Percentiles rank a stretch among this genome's conserved stretches.
Conservation (phyloP, 1,284 basidiomycete genomes). For the Anthracocystis setariae region DNA sequence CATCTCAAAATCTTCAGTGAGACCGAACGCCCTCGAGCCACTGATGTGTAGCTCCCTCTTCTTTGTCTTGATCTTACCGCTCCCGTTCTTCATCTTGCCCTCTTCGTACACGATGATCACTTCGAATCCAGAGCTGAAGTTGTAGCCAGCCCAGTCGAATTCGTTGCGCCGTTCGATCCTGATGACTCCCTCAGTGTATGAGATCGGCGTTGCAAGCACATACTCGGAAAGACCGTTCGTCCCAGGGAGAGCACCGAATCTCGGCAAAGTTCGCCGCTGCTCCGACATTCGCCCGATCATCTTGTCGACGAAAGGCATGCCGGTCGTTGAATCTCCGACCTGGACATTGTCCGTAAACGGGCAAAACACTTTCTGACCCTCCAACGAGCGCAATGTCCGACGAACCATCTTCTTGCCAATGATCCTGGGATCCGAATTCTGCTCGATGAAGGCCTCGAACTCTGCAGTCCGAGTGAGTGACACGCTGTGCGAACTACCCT, state of each 20-base stretch:
- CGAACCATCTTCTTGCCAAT: slow-evolving; percentile 74
- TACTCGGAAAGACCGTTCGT: slow-evolving; percentile 71
- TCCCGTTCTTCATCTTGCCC: slow-evolving; percentile 55
- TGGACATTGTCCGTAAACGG: slow-evolving; percentile 75
- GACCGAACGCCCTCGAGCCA: slow-evolving; percentile 74
- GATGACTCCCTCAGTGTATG: slow-evolving; percentile 73
- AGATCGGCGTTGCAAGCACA: slow-evolving; percentile 69
- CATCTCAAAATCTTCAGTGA: slow-evolving; percentile 77
- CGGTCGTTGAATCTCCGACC: slow-evolving; percentile 56
- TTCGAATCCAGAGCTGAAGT: slow-evolving; percentile 73
- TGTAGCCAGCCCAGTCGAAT: slow-evolving; percentile 74
- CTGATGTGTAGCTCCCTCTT: slow-evolving; percentile 70
- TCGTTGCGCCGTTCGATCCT: slow-evolving; percentile 74
- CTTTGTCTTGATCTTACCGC: slow-evolving; percentile 43
- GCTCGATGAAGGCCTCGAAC: slow-evolving; percentile 74
- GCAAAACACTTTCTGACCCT: slow-evolving; percentile 75
- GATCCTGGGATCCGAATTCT: slow-evolving; percentile 74
- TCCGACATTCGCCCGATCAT: slow-evolving; percentile 28
- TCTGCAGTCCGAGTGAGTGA: slow-evolving; percentile 72
- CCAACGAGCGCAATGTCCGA: slow-evolving; percentile 76
- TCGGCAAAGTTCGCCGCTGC: slow-evolving; percentile 15
- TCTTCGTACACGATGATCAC: slow-evolving; percentile 74
- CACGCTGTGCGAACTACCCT: slow-evolving; percentile 69
- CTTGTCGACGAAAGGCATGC: slow-evolving; percentile 25
- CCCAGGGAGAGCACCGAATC: slow-evolving; percentile 31